Evolutionary conservation across 2,329 filamentous ascomycete genomes (phyloP), one percentile per base, ranked within the genome.

Genomic region (Nemania sp.): DNA sequence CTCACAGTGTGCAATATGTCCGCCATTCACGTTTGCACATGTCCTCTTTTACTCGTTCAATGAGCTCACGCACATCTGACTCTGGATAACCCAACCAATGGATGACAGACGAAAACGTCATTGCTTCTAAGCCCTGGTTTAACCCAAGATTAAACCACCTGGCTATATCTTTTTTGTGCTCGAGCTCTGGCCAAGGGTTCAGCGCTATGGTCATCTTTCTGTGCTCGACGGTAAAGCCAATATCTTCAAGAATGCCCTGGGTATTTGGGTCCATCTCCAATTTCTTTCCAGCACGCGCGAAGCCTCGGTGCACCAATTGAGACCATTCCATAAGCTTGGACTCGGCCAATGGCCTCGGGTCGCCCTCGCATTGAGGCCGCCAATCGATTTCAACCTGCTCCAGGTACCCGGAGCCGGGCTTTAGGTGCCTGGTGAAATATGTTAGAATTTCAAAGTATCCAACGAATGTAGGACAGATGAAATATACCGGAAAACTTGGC

Each of bases 301-400:
- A 93, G 45, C 90, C 89, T 59, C 85, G 81, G 49, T 86, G 80
- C 58, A 96, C 78, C 59, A 85, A 84, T 25, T 84, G 77, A 63
- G 88, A 89, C 92, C 92, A 97, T 67, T 85, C 78, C 46, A 79
- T 75, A 15, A 94, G 77, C 29, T 81, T 78, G 7, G 88, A 86
- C 39, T 85, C 77, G 18, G 49, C 54, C 18, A 64, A 43, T 25
- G 32, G 21, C 45, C 54, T 59, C 3, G 76, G 66, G 37, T 83
- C 81, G 68, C 90, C 86, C 64, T 92, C 88, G 70, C 87, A 90
- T 53, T 86, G 86, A 17, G 92, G 91, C 49, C 84, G 80, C 75
- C 90, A 90, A 75, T 98, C 92, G 56, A 98, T 89, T 73, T 98
- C 94, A 49, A 96, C 85, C 67, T 96, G 92, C 75, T 98, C 93